Percentiles rank a stretch among this genome's conserved stretches.
Evolutionary conservation across 148 eudicot species (phyloP).

Genomic region (Mesembryanthemum crystallinum): DNA sequence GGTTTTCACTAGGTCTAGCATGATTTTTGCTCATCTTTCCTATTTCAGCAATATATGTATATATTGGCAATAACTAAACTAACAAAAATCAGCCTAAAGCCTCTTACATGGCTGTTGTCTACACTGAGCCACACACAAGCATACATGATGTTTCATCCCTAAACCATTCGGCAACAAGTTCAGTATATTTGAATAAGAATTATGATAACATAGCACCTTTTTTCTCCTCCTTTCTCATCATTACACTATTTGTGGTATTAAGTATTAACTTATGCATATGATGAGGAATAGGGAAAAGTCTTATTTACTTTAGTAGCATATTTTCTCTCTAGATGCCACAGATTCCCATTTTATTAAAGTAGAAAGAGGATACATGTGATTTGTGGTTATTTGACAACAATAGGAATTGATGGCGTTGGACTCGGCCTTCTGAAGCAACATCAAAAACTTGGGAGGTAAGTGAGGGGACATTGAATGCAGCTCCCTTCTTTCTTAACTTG

Average conservation of each 20-base stretch:
- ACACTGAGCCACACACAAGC: neutral
- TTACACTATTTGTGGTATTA: too few relatives aligned
- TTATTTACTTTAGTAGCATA: neutral
- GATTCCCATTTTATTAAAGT: neutral
- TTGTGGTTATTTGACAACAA: neutral
- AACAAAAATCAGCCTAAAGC: too few relatives aligned
- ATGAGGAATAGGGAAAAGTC: neutral
- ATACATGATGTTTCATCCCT: too few relatives aligned
- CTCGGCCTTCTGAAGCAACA: constrained; percentile 64
- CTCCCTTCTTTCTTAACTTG: constrained; percentile 1
- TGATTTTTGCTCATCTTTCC: too few relatives aligned
- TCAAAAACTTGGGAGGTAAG: constrained; percentile 57
- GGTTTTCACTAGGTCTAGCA: too few relatives aligned
- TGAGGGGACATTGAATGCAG: constrained; percentile 5
- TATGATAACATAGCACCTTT: neutral
- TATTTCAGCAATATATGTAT: too few relatives aligned
- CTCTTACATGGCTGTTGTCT: too few relatives aligned
- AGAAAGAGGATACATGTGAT: neutral
- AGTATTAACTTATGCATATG: neutral
- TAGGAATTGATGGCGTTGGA: constrained; percentile 70
- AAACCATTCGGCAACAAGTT: too few relatives aligned
- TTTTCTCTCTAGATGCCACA: neutral
- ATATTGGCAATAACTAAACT: too few relatives aligned
- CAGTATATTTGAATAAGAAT: too few relatives aligned
- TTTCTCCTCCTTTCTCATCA: neutral